Conservation (phyloP, 2,329 filamentous ascomycete genomes). For the Colletotrichum cuscutae region DNA sequence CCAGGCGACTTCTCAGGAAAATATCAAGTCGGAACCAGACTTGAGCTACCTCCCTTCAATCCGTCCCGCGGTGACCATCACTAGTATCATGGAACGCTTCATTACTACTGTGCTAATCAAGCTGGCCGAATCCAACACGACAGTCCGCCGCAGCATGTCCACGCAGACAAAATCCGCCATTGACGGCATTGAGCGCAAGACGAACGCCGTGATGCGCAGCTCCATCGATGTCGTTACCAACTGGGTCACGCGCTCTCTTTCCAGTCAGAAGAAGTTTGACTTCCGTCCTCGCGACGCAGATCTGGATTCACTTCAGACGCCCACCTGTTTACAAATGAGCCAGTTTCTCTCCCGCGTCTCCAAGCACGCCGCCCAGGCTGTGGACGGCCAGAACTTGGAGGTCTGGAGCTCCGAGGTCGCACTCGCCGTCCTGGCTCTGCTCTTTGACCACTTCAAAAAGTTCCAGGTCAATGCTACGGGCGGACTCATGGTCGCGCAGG, state of each 20-base stretch:
- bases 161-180: conserved; percentile 80
- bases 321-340: conserved; percentile 84
- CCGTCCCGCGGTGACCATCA: conserved; percentile 85
- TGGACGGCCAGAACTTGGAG: conserved; percentile 86
- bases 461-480: conserved; percentile 94
- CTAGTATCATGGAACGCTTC: conserved; percentile 93
- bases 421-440: conserved; percentile 77
- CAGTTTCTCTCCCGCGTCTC: conserved; percentile 80
- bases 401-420: conserved; percentile 87
- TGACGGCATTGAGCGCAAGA: conserved; percentile 85
- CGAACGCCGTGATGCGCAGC: conserved; percentile 68
- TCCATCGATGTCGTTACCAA: conserved; percentile 76
- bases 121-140: conserved; percentile 88
- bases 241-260: conserved; percentile 78
- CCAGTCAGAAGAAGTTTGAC: conserved; percentile 86
- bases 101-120: conserved; percentile 91
- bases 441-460: conserved; percentile 94
- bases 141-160: conserved; percentile 89
- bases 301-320: conserved; percentile 83
- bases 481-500: conserved; percentile 94
- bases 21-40: conserved; percentile 85
- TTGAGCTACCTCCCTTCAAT: conserved; percentile 83
- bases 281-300: conserved; percentile 89
- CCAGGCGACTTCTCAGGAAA: conserved; percentile 80
- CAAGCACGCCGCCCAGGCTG: conserved; percentile 70